Percentiles rank a stretch among this genome's conserved stretches.
phyloP scores from a whole-genome alignment of 2,329 filamentous ascomycete species.

The Apiospora phragmitis region DNA sequence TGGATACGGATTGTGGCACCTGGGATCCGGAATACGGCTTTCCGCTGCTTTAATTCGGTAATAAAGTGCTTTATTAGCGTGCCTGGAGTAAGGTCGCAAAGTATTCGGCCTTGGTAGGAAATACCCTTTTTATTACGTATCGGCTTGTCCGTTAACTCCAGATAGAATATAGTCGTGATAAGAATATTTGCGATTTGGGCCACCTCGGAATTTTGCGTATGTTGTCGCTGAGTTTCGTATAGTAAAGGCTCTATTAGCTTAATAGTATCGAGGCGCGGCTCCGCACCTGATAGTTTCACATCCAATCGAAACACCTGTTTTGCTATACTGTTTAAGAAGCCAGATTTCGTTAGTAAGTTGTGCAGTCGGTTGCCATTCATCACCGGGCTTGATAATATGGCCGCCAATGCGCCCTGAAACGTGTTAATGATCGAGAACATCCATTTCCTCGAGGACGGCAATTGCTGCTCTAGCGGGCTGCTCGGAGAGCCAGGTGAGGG shows the following conservation, averaged over 20 bases:
- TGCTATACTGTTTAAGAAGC: not conserved
- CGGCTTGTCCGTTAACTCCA: not conserved
- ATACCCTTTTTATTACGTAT: not conserved
- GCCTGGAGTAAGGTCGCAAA: not conserved
- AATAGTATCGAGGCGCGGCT: not conserved
- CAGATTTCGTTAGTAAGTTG: not conserved
- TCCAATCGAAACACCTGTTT: not conserved
- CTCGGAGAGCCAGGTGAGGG: not conserved
- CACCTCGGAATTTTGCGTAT: not conserved
- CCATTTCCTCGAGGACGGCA: not conserved
- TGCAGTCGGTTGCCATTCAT: not conserved
- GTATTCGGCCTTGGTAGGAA: not conserved
- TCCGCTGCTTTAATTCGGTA: not conserved
- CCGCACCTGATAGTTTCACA: not conserved
- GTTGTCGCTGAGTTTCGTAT: not conserved
- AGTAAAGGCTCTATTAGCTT: not conserved
- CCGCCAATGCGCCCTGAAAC: not conserved
- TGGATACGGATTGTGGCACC: not conserved
- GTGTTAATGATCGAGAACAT: not conserved
- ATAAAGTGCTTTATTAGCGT: not conserved
- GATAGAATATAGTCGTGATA: not conserved
- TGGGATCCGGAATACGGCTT: not conserved
- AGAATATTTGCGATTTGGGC: not conserved
- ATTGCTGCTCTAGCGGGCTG: not conserved
- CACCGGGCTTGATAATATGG: not conserved